Evolutionary conservation across 257 asterid species (phyloP).

Genomic region (Leptodermis oblonga): DNA sequence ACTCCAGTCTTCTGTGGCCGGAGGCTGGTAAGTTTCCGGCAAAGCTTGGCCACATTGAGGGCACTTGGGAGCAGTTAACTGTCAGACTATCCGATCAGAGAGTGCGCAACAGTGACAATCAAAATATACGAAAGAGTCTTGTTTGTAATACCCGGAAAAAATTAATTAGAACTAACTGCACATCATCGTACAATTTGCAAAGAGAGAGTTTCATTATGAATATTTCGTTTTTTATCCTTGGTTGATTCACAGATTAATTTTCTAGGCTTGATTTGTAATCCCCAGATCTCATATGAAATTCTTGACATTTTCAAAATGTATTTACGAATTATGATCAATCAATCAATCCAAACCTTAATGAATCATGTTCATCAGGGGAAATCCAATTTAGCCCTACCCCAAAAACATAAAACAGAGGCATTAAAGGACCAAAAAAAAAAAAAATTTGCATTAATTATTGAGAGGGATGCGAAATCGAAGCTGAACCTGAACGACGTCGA

Average conservation of each 20-base stretch:
- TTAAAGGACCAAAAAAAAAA: background rate
- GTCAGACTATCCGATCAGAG: slow-evolving; percentile 12
- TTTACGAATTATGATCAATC: no score
- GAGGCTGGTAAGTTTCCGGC: slow-evolving; percentile 63
- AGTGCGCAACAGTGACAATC: background rate
- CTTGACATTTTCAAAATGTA: background rate
- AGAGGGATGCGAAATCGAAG: background rate
- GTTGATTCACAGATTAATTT: no score
- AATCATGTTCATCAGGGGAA: background rate
- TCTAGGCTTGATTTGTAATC: no score
- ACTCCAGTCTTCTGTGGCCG: slow-evolving; percentile 72
- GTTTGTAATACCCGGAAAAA: no score
- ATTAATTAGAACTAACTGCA: no score
- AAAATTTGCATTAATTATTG: no score
- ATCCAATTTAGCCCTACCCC: background rate
- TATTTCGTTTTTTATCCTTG: no score
- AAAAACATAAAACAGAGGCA: no score
- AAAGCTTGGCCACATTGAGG: slow-evolving; percentile 69
- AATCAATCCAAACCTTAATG: background rate
- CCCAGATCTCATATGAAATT: no score
- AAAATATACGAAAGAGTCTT: no score
- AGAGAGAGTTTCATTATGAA: background rate
- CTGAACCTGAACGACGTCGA: slow-evolving; percentile 55
- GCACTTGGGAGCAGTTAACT: slow-evolving; percentile 61
- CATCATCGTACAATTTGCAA: background rate